phyloP scores from a whole-genome alignment of 2,329 filamentous ascomycete species.

The Stagonosporopsis cucurbitacearum region DNA sequence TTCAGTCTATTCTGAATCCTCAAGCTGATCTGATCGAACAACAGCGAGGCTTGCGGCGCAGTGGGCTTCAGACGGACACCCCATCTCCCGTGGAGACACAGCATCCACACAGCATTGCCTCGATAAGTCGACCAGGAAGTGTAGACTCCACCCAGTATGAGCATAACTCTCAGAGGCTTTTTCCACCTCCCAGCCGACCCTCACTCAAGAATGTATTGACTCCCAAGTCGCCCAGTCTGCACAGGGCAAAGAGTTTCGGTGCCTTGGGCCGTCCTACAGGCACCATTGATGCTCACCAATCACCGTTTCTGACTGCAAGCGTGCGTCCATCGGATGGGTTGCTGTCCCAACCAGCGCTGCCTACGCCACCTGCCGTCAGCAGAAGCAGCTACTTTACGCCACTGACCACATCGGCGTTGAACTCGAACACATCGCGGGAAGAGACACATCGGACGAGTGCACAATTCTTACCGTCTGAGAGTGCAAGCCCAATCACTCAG shows the following conservation, averaged over 20 bases:
- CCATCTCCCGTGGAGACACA: conserved; percentile 48
- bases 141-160: conserved; percentile 43
- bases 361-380: conserved; percentile 52
- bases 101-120: conserved; percentile 41
- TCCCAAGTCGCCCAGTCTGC: conserved; percentile 61
- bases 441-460: conserved; percentile 38
- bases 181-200: conserved; percentile 35
- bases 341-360: conserved; percentile 55
- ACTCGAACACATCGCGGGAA: conserved; percentile 31
- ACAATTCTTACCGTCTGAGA: conserved; percentile 52
- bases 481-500: conserved; percentile 56
- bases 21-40: conserved; percentile 45
- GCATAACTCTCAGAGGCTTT: conserved; percentile 29
- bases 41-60: conserved; percentile 47
- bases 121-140: conserved; percentile 46
- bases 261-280: conserved; percentile 52
- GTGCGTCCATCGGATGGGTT: conserved; percentile 53
- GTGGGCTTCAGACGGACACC: conserved; percentile 54
- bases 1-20: conserved; percentile 57
- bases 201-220: conserved; percentile 60
- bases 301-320: conserved; percentile 55
- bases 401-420: conserved; percentile 43
- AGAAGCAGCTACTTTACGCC: conserved; percentile 46
- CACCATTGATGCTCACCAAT: conserved; percentile 57
- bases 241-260: conserved; percentile 60